Base-by-base conservation (phyloP, 2,329 filamentous ascomycete genomes). In the Aspergillus hiratsukae region DNA sequence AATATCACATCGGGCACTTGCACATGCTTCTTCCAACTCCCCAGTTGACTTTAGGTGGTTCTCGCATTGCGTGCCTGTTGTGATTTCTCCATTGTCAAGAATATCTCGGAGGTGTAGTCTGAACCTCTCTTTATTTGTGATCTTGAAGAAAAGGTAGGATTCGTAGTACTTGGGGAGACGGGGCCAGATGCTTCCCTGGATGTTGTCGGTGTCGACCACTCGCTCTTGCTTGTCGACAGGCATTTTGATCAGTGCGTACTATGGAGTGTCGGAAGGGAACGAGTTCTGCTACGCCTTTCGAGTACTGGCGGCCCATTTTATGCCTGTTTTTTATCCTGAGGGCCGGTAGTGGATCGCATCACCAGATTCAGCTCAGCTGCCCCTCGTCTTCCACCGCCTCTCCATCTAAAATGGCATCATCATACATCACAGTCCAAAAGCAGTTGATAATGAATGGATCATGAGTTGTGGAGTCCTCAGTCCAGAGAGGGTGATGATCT, bases 131-230 rank as follows among this genome's bases (percentile, higher is more conserved):
- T 51, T 52, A 10, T 61, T 35, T 4, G 40, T 62, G 43, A 64
- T 58, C 37, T 56, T 59, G 45, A 61, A 64, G 28, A 63, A 64
- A 27, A 64, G 54, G 48, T 51, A 63, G 25, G 55, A 48, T 48
- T 64, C 61, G 19, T 53, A 52, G 23, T 45, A 41, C 31, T 54
- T 55, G 14, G 59, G 59, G 9, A 61, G 53, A 54, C 57, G 54
- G 14, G 54, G 59, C 59, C 59, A 59, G 25, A 59, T 58, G 41
- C 52, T 55, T 11, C 58, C 58, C 27, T 59, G 58, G 40, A 59
- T 54, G 37, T 59, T 59, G 55, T 49, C 50, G 2, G 51, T 56
- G 25, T 58, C 55, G 21, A 62, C 58, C 41, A 54, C 43, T 46
- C 48, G 48, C 27, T 49, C 40, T 43, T 43, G 40, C 40, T 43